A percentile compares a stretch with the other conserved stretches of the same genome.
Conservation (phyloP, 1,284 basidiomycete species). For the Apiotrichum veenhuisii region DNA sequence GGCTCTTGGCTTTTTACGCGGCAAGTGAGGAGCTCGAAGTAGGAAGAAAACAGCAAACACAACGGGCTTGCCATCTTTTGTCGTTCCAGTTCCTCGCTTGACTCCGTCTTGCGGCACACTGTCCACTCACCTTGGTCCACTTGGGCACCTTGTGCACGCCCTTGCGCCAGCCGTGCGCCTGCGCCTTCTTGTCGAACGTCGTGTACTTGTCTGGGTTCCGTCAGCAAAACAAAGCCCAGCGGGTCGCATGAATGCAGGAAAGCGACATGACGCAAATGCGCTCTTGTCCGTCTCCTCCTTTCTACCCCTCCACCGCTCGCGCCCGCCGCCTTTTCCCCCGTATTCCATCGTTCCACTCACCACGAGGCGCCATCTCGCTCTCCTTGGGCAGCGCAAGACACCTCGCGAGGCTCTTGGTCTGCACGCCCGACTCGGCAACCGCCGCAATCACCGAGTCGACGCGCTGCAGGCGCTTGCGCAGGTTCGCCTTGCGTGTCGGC, state of each 20-base stretch:
- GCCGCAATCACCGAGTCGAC: conserved; percentile 92
- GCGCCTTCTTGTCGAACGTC: conserved; percentile 67
- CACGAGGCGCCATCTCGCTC: conserved; percentile 50
- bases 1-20: not conserved
- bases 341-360: conserved; percentile 36
- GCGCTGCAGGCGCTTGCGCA: conserved; percentile 77
- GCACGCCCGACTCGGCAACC: conserved; percentile 72
- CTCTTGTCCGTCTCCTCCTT: no score
- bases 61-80: no score
- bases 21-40: no score
- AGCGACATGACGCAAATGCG: no score
- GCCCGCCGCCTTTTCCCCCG: no score
- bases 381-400: conserved; percentile 46
- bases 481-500: conserved; percentile 83
- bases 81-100: no score
- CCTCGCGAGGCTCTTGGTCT: conserved; percentile 56
- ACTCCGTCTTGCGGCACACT: no score
- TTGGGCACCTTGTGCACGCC: conserved; percentile 95
- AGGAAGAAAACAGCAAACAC: no score
- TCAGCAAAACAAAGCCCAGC: not conserved
- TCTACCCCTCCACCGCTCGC: no score
- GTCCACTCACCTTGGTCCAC: conserved; percentile 79
- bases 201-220: conserved; percentile 80
- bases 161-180: conserved; percentile 70
- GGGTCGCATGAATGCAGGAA: no score